Base-by-base conservation (phyloP, 78 protist genomes). In the Tieghemostelium lacteum region DNA sequence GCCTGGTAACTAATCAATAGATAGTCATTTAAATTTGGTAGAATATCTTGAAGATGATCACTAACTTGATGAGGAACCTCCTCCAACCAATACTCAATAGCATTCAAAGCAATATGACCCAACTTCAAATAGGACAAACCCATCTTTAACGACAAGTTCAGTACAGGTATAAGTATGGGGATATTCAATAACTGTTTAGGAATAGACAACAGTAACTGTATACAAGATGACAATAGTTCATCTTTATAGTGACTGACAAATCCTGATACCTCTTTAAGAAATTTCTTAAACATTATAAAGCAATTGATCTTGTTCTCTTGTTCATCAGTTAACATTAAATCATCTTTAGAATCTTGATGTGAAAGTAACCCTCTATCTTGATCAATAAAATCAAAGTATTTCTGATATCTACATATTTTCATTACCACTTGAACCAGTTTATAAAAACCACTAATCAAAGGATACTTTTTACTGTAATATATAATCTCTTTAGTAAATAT, bases 91-190 rank as follows among this genome's bases (percentile, higher is more conserved):
- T 42, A 62, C 49, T 85, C 88, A 26, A 96, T 61, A 0, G 94
- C 64, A 52, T 57, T 72, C 42, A 96, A 28, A 4, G 76, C 95
- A 12, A 65, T 40, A 40, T 39, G 58, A 17, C 94, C 97, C 4
- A 93, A 37, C n/a, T 94, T 92, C 39, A 80, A 67, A 54, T 94
- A 94, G 19, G 80, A n/a, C 19, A 91, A 31, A 26, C 97, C 97
- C 2, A 76, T 22, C 19, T 58, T 36, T 19, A 96, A 70, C 1
- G 95, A 76, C 1, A 61, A 37, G 4, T 34, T 24, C 4, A 92
- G 37, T 12, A 93, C 65, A 3, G 94, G 93, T 0, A 92, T 61
- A 7, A 93, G 22, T 7, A 40, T 10, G 12, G 61, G 36, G 17
- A 60, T 39, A 22, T 40, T 26, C 24, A 91, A 61, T 5, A 96